A percentile compares a stretch with the other conserved stretches of the same genome.
phyloP scores from a whole-genome alignment of 106 monocot genomes.

The Acorus calamus region DNA sequence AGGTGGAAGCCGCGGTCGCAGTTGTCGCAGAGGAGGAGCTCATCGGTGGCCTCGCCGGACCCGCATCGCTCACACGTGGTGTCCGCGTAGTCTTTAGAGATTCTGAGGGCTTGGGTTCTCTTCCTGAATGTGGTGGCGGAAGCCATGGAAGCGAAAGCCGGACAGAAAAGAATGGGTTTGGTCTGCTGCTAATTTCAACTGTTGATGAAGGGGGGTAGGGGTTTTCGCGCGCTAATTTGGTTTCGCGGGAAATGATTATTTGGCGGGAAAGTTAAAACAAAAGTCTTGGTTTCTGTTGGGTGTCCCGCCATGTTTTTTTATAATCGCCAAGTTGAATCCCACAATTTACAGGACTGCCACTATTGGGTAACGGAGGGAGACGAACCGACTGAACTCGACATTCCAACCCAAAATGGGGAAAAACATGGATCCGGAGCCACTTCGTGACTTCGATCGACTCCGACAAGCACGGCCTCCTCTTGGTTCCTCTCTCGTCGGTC shows the following conservation, averaged over 20 bases:
- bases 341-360: too few species aligned
- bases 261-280: too few species aligned
- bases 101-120: slow-evolving; percentile 41
- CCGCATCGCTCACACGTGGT: slow-evolving; percentile 53
- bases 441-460: slow-evolving; percentile 45
- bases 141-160: slow-evolving; percentile 15
- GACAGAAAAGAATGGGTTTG: too few species aligned
- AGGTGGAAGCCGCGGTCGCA: slow-evolving; percentile 75
- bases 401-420: not conserved
- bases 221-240: too few species aligned
- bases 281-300: too few species aligned
- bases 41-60: slow-evolving; percentile 46
- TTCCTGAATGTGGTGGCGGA: slow-evolving; percentile 36
- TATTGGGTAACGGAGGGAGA: too few species aligned
- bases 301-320: too few species aligned
- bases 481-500: slow-evolving; percentile 40
- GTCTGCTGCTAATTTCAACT: too few species aligned
- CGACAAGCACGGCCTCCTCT: slow-evolving; percentile 39
- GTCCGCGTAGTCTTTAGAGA: slow-evolving; percentile 8
- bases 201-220: too few species aligned
- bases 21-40: slow-evolving; percentile 84
- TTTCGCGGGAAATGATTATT: too few species aligned
- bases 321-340: too few species aligned
- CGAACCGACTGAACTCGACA: too few species aligned
- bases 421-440: slow-evolving; percentile 3